Evolutionary conservation across 2,329 filamentous ascomycete species (phyloP).

Genomic region (Talaromyces albobiverticillius): DNA sequence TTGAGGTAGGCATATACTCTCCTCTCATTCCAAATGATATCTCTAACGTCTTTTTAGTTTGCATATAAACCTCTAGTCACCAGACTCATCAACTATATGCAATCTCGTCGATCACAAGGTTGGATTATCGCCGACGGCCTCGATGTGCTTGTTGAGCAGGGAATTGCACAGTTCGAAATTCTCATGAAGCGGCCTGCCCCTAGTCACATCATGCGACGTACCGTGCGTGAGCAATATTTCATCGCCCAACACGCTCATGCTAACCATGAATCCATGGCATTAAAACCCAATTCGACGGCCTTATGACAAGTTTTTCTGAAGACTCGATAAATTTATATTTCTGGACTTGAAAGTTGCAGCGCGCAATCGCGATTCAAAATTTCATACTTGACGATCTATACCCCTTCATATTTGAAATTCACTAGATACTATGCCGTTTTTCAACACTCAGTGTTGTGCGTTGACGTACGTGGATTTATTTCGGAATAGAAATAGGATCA

Average conservation of each 20-base stretch:
- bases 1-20: slow-evolving; percentile 32
- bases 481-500: not conserved
- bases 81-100: slow-evolving; percentile 33
- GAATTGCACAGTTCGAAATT: slow-evolving; percentile 40
- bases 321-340: not conserved
- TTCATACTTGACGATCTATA: not conserved
- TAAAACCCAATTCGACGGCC: not conserved
- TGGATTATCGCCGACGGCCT: slow-evolving; percentile 41
- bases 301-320: not conserved
- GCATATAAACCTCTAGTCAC: slow-evolving; percentile 41
- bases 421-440: not conserved
- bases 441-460: not conserved
- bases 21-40: not conserved
- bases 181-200: slow-evolving; percentile 39
- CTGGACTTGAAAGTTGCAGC: not conserved
- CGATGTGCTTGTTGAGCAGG: slow-evolving; percentile 39
- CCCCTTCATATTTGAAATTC: not conserved
- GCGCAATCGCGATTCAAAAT: not conserved
- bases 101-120: slow-evolving; percentile 33
- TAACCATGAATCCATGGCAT: not conserved
- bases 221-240: slow-evolving; percentile 10
- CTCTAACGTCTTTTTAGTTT: slow-evolving; percentile 23
- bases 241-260: not conserved
- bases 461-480: not conserved
- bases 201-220: slow-evolving; percentile 30